A percentile compares a stretch with the other conserved stretches of the same genome.
Conservation (phyloP, 2,329 filamentous ascomycete species). For the Penicillium crustosum region DNA sequence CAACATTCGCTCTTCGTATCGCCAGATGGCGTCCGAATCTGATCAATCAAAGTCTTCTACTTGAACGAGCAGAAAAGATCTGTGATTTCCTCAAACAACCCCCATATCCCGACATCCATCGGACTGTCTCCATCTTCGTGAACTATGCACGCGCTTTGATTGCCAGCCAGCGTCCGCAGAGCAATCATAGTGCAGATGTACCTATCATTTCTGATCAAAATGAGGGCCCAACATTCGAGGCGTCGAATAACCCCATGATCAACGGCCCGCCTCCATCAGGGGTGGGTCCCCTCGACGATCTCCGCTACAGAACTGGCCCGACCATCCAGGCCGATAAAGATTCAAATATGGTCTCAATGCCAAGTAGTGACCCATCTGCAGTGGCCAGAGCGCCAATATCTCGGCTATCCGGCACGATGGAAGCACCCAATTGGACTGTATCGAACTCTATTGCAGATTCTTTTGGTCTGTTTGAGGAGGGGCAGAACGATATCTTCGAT, state of each 20-base stretch:
- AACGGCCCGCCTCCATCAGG: conserved; percentile 19
- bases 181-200: conserved; percentile 17
- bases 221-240: conserved; percentile 16
- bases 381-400: conserved; percentile 25
- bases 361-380: conserved; percentile 20
- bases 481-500: conserved; percentile 39
- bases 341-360: conserved; percentile 15
- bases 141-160: conserved; percentile 38
- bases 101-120: conserved; percentile 41
- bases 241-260: conserved; percentile 19
- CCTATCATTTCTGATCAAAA: conserved; percentile 18
- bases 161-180: conserved; percentile 26
- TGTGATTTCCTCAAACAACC: conserved; percentile 38
- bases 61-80: conserved; percentile 34
- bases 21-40: conserved; percentile 36
- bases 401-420: conserved; percentile 32
- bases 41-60: conserved; percentile 32
- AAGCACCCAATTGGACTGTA: conserved; percentile 38
- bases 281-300: conserved; percentile 19
- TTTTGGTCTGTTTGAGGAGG: conserved; percentile 39
- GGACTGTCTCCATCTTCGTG: conserved; percentile 39
- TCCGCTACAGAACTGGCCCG: conserved; percentile 21
- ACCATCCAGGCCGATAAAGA: conserved; percentile 23
- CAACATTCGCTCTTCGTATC: conserved; percentile 36
- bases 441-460: conserved; percentile 40